Base-by-base conservation (phyloP, 306 rosid genomes). In the Rosa persica region DNA sequence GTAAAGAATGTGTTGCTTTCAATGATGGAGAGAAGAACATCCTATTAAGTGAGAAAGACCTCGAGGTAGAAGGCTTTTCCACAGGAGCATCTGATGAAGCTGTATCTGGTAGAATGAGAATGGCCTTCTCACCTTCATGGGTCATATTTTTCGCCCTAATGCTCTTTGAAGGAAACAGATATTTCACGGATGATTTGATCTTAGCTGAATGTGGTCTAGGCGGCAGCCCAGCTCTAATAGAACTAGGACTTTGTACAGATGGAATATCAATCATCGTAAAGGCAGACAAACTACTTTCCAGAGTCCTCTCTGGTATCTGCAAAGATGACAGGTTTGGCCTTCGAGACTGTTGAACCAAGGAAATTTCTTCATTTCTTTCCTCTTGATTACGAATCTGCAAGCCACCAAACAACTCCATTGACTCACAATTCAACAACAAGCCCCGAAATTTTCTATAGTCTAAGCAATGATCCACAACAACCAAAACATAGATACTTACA, bases 11-110 rank as follows among this genome's bases (percentile, higher is more conserved):
- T 34, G 87, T 74, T 30, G 81, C 80, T 80, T 93, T 90, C 10
- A 55, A 16, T 62, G 88, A 87, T 38, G 93, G 80, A 78, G 92
- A 64, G 64, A 85, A 87, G 65, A 89, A 61, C 74, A 87, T 78
- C 89, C 86, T 89, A 77, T 83, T 90, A 67, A 89, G 88, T 25
- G 96, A 93, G 78, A 84, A 88, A 4, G 96, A 88, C 85, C 89
- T 77, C 3, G 89, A 85, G 60, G 93, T 79, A 72, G 91, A 85
- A 85, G 91, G 91, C 68, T 87, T 90, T 36, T 82, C 83, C 62
- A 49, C 22, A 39, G 80, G 36, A 78, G 75, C 84, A 76, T 86
- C 86, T 5, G 96, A 85, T 6, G 88, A 61, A 12, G 79, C 83
- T 42, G 80, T 80, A 49, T 89, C 89, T 13, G 98, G 89, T 72